phyloP scores from a whole-genome alignment of 139 green algal species.

The Volvox africanus region DNA sequence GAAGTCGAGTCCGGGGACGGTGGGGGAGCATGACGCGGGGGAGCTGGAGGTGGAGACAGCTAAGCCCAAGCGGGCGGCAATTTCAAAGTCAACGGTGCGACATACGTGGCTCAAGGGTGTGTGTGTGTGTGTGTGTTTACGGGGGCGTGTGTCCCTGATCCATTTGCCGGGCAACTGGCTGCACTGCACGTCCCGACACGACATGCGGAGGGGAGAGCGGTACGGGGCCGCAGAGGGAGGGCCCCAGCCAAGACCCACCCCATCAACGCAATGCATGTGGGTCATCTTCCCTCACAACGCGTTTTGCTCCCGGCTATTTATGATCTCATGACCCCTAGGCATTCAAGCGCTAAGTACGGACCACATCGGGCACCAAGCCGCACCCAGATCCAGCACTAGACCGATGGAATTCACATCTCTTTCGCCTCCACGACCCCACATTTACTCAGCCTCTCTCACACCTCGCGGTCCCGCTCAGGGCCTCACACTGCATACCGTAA shows the following conservation, averaged over 20 bases:
- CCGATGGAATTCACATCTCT: neutral
- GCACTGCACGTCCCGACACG: neutral
- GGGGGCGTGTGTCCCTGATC: neutral
- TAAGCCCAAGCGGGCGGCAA: conserved; percentile 32
- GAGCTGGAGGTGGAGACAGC: neutral
- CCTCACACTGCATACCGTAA: conserved; percentile 25
- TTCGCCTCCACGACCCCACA: neutral
- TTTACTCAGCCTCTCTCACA: no score
- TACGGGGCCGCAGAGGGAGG: neutral
- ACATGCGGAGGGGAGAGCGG: no score
- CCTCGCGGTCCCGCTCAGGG: neutral
- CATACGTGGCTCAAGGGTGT: neutral
- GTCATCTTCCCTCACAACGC: neutral
- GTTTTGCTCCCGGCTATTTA: neutral
- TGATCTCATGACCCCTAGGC: no score
- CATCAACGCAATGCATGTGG: no score
- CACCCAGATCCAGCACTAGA: neutral
- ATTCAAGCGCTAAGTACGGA: no score
- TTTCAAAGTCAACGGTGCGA: conserved; percentile 13
- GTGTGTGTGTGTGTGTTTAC: neutral
- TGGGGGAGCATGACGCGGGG: neutral
- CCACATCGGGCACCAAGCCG: neutral
- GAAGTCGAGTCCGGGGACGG: neutral
- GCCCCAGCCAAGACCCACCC: no score
- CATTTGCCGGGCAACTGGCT: neutral